These are phyloP conservation scores for Coemansia brasiliensis DNA, from an alignment of 192 early-diverging fungal genomes.

Conservation along the genomic window DNA sequence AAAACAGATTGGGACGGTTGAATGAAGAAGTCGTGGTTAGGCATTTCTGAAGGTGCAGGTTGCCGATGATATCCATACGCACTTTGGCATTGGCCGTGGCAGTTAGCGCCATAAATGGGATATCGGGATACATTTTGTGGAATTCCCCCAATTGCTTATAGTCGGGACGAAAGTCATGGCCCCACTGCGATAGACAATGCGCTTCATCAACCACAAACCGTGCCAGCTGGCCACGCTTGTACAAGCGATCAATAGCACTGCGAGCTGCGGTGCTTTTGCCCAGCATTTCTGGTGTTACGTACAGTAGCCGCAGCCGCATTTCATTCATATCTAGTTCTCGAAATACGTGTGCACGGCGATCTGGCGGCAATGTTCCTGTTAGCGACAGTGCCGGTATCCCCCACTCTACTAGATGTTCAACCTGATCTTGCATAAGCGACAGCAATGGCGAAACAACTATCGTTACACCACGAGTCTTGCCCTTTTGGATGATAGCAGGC, in stretches of 20 bases:
- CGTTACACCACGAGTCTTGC: constrained; percentile 71
- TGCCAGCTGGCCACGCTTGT: constrained; percentile 66
- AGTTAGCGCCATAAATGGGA: constrained; percentile 92
- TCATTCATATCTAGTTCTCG: constrained; percentile 55
- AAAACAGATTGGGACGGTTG: constrained; percentile 83
- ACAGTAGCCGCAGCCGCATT: constrained; percentile 66
- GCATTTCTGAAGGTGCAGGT: constrained; percentile 71
- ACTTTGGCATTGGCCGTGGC: constrained; percentile 94
- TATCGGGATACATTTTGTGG: constrained; percentile 65
- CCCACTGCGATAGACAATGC: constrained; percentile 96
- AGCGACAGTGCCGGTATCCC: constrained; percentile 66
- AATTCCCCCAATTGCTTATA: constrained; percentile 77
- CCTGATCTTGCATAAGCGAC: constrained; percentile 97
- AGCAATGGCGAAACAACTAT: constrained; percentile 91
- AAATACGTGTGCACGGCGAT: constrained; percentile 59
- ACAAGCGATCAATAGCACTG: constrained; percentile 57
- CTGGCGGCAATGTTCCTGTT: constrained; percentile 60
- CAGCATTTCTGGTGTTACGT: constrained; percentile 90
- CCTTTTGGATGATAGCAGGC: constrained; percentile 71
- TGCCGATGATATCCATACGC: constrained; percentile 74
- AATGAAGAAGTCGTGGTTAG: constrained; percentile 80
- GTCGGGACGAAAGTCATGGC: constrained; percentile 95
- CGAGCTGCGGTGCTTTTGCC: constrained; percentile 63
- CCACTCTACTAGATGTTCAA: constrained; percentile 63
- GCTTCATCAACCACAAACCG: constrained; percentile 97